A percentile compares a stretch with the other conserved stretches of the same genome.
These are phyloP conservation scores for Paxillus rubicundulus DNA, from an alignment of 768 basidiomycete species.

Conservation along the genomic window DNA sequence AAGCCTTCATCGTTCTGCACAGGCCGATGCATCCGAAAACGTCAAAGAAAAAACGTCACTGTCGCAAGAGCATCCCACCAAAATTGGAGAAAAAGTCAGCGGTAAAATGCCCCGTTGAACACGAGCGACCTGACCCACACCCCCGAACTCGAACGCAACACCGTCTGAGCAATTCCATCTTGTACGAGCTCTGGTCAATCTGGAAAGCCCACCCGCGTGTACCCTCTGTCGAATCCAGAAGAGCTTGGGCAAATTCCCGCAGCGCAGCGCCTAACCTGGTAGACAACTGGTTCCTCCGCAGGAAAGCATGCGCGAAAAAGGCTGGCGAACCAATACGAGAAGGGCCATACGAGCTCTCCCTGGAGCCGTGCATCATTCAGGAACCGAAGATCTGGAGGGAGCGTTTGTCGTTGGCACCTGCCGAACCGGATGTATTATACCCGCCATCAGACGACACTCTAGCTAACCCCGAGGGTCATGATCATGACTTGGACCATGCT, in stretches of 20 bases:
- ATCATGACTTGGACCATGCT: slow-evolving; percentile 4
- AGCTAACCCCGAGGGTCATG: slow-evolving; percentile 3
- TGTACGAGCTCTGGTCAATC: slow-evolving; percentile 29
- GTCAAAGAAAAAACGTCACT: neutral
- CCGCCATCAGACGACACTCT: slow-evolving; percentile 26
- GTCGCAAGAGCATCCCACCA: neutral
- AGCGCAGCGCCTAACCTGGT: slow-evolving; percentile 18
- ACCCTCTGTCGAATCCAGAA: slow-evolving; percentile 27
- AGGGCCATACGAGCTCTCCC: slow-evolving; percentile 23
- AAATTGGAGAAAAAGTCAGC: neutral
- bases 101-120: neutral
- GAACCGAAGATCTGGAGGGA: slow-evolving; percentile 11
- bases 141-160: neutral
- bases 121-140: neutral
- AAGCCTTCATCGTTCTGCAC: neutral
- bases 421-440: slow-evolving; percentile 6
- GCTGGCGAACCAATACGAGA: slow-evolving; percentile 13
- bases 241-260: slow-evolving; percentile 25
- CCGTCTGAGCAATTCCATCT: neutral
- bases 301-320: slow-evolving; percentile 24
- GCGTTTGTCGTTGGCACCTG: neutral
- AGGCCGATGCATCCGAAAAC: neutral
- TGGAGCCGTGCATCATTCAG: neutral
- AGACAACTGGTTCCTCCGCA: slow-evolving; percentile 27
- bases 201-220: slow-evolving; percentile 29